Base-by-base conservation (phyloP, 805 yeast genomes). In the Metschnikowia lunata region DNA sequence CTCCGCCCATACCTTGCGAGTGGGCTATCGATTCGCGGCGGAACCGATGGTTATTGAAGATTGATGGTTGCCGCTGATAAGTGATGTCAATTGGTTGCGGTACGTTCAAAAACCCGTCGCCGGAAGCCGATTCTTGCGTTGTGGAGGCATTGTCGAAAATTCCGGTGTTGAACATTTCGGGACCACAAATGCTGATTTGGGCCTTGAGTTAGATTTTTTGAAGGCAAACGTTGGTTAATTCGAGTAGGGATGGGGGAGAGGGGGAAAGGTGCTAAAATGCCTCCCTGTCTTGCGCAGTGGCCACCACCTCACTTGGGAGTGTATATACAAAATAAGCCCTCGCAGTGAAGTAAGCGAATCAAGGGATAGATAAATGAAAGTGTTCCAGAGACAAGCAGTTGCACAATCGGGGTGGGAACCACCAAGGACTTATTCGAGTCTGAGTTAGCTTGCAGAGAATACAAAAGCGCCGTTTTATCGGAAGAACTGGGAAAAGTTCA, bases 1-100 rank as follows among this genome's bases (percentile, higher is more conserved):
- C 86, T 37, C 98, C 99, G 36, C 98, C 98, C 83, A 93, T 87
- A 9, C 98, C 98, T 62, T 88, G 96, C 2, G 96, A 85, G 62
- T 91, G 98, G 28, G 97, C 97, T 46, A 93, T 81, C 46, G 90
- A 82, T 57, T 91, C 98, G 51, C 97, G 75, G 59, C 96, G 79
- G 50, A 89, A 78, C 50, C 73, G 56, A 31, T 63, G 61, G 48
- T 56, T 59, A 56, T 66, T 68, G 52, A 70, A 66, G 34, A 69
- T 66, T 14, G 71, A 62, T 35, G 67, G 67, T 44, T 69, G 69
- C 41, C 71, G 65, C 49, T 64, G 70, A 54, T 67, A 65, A 7
- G 74, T 65, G 47, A 71, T 71, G 51, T 71, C 75, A 39, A 71
- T 71, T 7, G 75, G 75, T 51, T 71, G 75, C 13, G 73, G 68